These are phyloP conservation scores for Elaeagnus macrophylla DNA, from an alignment of 306 rosid genomes.

Conservation along the genomic window DNA sequence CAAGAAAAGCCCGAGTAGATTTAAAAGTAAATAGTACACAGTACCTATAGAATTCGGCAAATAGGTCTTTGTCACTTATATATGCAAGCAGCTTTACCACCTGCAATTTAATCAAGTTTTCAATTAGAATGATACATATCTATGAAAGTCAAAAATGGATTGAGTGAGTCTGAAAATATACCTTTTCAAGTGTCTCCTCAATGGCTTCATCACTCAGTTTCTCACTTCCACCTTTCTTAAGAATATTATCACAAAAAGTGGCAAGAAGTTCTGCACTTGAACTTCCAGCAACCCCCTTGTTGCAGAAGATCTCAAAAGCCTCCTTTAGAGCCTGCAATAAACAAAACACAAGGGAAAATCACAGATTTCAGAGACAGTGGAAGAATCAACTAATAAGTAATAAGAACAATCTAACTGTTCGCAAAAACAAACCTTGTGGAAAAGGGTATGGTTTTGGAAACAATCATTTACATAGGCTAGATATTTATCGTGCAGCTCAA, in stretches of 20 bases:
- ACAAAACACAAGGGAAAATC: not conserved
- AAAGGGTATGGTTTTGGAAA: slow-evolving; percentile 72
- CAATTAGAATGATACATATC: not conserved
- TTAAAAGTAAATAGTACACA: not conserved
- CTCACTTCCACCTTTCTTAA: slow-evolving; percentile 53
- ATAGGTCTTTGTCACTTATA: slow-evolving; percentile 50
- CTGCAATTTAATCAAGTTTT: slow-evolving; percentile 19
- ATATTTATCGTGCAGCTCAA: slow-evolving; percentile 50
- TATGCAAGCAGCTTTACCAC: slow-evolving; percentile 45
- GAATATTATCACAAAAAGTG: slow-evolving; percentile 45
- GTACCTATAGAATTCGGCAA: slow-evolving; percentile 45
- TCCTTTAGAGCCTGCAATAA: slow-evolving; percentile 35
- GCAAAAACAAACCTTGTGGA: slow-evolving; percentile 37
- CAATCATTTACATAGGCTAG: slow-evolving; percentile 60
- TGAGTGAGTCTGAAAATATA: slow-evolving; percentile 19
- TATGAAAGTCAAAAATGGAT: slow-evolving; percentile 4
- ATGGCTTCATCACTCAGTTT: slow-evolving; percentile 52
- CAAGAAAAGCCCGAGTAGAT: not conserved
- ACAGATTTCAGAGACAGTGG: slow-evolving; percentile 11
- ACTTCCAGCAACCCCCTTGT: slow-evolving; percentile 51
- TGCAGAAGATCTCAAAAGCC: slow-evolving; percentile 49
- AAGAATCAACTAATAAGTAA: slow-evolving; percentile 1
- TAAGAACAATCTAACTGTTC: slow-evolving; percentile 3
- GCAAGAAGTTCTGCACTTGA: slow-evolving; percentile 46
- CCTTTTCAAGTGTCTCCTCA: slow-evolving; percentile 82